phyloP scores from a whole-genome alignment of 23 red algal species.

The Gracilaria caudata region DNA sequence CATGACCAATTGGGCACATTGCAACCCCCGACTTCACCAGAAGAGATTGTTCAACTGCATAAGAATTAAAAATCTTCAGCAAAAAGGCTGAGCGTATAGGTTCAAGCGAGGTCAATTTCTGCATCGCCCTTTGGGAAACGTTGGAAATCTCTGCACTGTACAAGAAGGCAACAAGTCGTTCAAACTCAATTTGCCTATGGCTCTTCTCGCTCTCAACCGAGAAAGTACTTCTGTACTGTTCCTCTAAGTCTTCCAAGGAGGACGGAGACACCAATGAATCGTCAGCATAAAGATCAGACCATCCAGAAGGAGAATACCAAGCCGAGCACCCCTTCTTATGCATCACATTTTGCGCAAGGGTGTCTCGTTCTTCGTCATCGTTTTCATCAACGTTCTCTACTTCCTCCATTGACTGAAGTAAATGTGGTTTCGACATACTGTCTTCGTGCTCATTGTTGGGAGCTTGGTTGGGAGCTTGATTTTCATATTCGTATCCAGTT shows the following conservation, averaged over 20 bases:
- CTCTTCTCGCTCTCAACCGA: neutral
- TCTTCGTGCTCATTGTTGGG: neutral
- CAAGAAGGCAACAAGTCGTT: neutral
- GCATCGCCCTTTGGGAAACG: neutral
- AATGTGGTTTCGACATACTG: neutral
- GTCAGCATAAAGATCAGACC: neutral
- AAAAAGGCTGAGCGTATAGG: neutral
- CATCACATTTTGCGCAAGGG: neutral
- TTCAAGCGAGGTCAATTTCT: neutral
- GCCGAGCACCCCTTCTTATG: neutral
- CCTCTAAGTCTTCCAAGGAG: neutral
- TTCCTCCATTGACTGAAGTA: neutral
- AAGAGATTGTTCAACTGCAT: neutral
- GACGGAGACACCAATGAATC: neutral
- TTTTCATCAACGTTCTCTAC: neutral
- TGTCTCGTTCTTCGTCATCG: neutral
- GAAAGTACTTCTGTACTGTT: neutral
- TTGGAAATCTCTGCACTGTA: neutral
- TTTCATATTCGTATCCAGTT: neutral
- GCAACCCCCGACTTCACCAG: neutral
- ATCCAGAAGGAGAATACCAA: neutral
- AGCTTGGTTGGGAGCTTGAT: too few species aligned
- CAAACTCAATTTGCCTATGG: neutral
- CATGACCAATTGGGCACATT: neutral
- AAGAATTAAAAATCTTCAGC: neutral